Evolutionary conservation across 1,284 basidiomycete species (phyloP).

Genomic region (Dichomitus squalens): DNA sequence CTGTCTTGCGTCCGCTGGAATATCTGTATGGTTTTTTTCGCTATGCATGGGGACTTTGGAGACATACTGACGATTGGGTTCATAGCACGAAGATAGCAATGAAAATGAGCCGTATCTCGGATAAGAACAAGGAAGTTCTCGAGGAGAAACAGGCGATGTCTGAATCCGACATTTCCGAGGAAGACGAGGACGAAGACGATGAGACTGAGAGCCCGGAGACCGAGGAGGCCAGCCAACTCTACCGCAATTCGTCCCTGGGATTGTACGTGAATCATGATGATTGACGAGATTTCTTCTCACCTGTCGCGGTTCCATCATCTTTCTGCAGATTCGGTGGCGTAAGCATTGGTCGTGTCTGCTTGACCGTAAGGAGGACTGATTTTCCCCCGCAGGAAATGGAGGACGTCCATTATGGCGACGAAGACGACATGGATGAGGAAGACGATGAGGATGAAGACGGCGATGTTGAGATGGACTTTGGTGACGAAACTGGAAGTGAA

Average conservation of each 20-base stretch:
- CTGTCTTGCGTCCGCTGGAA: constrained; percentile 89
- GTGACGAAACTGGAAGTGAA: constrained; percentile 79
- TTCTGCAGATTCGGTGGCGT: constrained; percentile 73
- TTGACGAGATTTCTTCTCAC: neutral
- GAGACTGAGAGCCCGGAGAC: constrained; percentile 44
- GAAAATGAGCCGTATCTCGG: constrained; percentile 88
- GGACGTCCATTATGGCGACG: constrained; percentile 65
- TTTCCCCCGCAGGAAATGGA: constrained; percentile 71
- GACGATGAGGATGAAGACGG: constrained; percentile 75
- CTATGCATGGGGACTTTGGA: neutral
- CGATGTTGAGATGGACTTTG: constrained; percentile 88
- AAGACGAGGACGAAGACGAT: constrained; percentile 58
- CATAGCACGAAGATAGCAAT: constrained; percentile 91
- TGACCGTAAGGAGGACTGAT: constrained; percentile 3
- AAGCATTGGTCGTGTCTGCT: constrained; percentile 37
- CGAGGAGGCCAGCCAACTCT: constrained; percentile 91
- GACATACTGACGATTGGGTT: constrained; percentile 2
- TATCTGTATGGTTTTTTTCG: constrained; percentile 64
- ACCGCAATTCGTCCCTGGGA: constrained; percentile 95
- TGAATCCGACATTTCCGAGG: constrained; percentile 63
- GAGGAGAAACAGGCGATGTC: constrained; percentile 57
- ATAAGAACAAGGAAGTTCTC: constrained; percentile 65
- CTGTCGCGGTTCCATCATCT: neutral
- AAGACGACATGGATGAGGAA: constrained; percentile 82
- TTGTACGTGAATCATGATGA: constrained; percentile 61